These are phyloP conservation scores for Ilex aquifolium DNA, from an alignment of 257 asterid species.

Conservation along the genomic window DNA sequence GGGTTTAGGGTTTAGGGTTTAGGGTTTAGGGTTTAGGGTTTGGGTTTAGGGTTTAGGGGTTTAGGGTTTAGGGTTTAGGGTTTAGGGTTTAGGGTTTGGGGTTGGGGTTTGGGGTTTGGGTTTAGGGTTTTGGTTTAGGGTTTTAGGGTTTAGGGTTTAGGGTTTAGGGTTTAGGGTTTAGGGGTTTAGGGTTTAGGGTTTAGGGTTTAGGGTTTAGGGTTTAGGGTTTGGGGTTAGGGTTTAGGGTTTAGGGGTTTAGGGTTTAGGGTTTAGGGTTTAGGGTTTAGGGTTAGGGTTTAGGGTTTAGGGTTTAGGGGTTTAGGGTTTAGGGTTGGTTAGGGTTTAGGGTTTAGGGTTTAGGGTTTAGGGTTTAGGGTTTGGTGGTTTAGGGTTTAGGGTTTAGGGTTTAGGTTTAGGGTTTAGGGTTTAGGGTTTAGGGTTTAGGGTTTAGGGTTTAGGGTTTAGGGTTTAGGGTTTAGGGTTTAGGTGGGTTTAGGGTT, in stretches of 20 bases:
- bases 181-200: not conserved
- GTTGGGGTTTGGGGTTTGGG: not conserved
- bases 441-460: not conserved
- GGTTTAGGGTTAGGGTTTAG: not conserved
- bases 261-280: not conserved
- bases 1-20: not conserved
- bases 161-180: not conserved
- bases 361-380: not conserved
- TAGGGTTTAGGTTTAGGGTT: not conserved
- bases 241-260: not conserved
- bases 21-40: not conserved
- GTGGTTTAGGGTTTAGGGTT: not conserved
- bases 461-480: not conserved
- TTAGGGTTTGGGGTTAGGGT: not conserved
- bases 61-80: not conserved
- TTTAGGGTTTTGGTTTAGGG: not conserved
- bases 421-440: not conserved
- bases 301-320: not conserved
- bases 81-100: not conserved
- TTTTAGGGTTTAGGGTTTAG: not conserved
- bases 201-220: not conserved
- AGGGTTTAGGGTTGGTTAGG: not conserved
- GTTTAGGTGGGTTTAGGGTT: slow-evolving; percentile 4
- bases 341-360: not conserved
- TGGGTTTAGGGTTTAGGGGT: not conserved